Base-by-base conservation (phyloP, 148 eudicot genomes). In the Dianthus caryophyllus region DNA sequence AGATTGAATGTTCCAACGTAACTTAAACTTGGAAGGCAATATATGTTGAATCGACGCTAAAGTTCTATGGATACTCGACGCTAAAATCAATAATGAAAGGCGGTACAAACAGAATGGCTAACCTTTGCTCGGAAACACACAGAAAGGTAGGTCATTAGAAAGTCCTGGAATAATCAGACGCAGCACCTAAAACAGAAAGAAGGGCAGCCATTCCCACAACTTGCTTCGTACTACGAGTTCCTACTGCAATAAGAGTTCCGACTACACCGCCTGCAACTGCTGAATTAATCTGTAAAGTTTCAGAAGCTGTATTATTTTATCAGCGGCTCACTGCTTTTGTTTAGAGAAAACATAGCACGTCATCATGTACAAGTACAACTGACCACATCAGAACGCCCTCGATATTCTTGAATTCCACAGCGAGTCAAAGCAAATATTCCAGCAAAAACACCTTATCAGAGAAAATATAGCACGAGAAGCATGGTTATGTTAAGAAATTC, bases 331-430 rank as follows among this genome's bases (percentile, higher is more conserved):
- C 30, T 20, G 9, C 15, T 29, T 29, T 27, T 8, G 17, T 41
- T 53, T 2, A 21, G 50, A 59, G 22, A 25, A n/a, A 44, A 47
- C 66, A 58, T 38, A 18, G 66, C 46, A 48, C 12, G n/a, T n/a
- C n/a, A n/a, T n/a, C n/a, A n/a, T n/a, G n/a, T n/a, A n/a, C n/a
- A n/a, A n/a, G 38, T 62, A 64, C 30, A 60, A 80, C 95, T 84
- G 65, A 93, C 98, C 98, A 91, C 74, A 57, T 93, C 96, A 38
- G 78, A 75, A 76, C 74, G 59, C 47, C 83, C 75, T 51, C 96
- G 94, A 73, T 85, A 85, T 58, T 83, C 84, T 84, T 84, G 88
- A 55, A 89, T 61, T 30, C 88, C 89, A 80, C 98, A 93, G 46
- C 85, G 82, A 67, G 96, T 79, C 33, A 78, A 64, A 55, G 91